These are phyloP conservation scores for Prunus yedoensis DNA, from an alignment of 331 rosid species.

Conservation along the genomic window DNA sequence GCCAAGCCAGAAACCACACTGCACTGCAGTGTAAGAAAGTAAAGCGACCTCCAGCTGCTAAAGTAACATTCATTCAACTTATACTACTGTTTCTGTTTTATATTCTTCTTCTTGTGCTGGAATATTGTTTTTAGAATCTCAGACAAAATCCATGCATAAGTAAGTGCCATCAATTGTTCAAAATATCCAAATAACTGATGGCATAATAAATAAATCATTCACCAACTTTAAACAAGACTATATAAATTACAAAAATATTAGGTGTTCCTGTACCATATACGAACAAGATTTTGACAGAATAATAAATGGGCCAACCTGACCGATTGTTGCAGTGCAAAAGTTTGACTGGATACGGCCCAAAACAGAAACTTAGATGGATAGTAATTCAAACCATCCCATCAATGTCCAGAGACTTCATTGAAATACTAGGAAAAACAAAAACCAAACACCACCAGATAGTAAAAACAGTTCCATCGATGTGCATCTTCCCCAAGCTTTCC, in stretches of 20 bases:
- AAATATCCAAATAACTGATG: too few species aligned
- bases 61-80: background rate
- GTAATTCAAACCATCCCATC: slow-evolving; percentile 21
- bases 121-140: too few species aligned
- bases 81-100: too few species aligned
- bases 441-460: background rate
- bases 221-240: background rate
- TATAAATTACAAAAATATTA: too few species aligned
- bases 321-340: background rate
- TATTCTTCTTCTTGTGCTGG: too few species aligned
- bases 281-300: background rate
- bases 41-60: background rate
- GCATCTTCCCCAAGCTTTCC: background rate
- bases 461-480: background rate
- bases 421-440: background rate
- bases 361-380: background rate
- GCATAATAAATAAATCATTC: background rate
- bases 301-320: slow-evolving; percentile 11
- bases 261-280: background rate
- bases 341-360: slow-evolving; percentile 14
- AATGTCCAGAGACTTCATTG: background rate
- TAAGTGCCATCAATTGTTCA: too few species aligned
- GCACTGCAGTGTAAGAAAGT: too few species aligned
- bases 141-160: background rate
- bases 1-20: too few species aligned